Percentiles rank a stretch among this genome's conserved stretches.
Conservation (phyloP, 345 rosid genomes). For the Laguncularia racemosa region DNA sequence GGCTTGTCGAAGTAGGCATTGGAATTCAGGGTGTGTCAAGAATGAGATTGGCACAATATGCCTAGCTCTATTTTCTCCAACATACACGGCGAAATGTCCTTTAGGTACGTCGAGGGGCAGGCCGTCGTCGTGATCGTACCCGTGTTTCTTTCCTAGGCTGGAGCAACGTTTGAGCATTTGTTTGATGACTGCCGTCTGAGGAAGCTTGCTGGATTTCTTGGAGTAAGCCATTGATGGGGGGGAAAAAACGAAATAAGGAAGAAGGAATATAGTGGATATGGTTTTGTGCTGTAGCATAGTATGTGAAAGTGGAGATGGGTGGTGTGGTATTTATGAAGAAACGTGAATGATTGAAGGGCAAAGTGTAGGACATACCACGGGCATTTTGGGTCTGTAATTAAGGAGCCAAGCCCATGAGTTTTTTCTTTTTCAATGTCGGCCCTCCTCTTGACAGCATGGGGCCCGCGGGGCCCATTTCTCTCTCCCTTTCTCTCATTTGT, state of each 20-base stretch:
- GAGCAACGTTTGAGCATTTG: slow-evolving; percentile 42
- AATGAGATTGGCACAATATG: slow-evolving; percentile 82
- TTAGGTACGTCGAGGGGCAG: slow-evolving; percentile 77
- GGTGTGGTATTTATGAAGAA: too few relatives aligned
- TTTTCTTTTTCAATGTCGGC: too few relatives aligned
- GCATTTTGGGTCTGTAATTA: too few relatives aligned
- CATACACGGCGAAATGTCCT: slow-evolving; percentile 91
- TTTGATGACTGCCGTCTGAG: slow-evolving; percentile 31
- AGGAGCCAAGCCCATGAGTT: too few relatives aligned
- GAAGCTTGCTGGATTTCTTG: slow-evolving; percentile 27
- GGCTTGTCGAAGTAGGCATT: slow-evolving; percentile 62
- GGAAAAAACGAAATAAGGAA: background rate
- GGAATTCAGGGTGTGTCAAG: slow-evolving; percentile 72
- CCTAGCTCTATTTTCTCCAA: slow-evolving; percentile 71
- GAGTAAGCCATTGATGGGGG: slow-evolving; percentile 19
- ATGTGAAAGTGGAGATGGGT: too few relatives aligned
- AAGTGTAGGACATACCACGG: too few relatives aligned
- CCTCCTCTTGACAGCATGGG: too few relatives aligned
- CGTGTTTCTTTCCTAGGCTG: slow-evolving; percentile 31
- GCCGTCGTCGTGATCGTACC: slow-evolving; percentile 14
- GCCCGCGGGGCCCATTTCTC: too few relatives aligned
- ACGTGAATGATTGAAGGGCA: too few relatives aligned
- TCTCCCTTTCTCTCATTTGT: too few relatives aligned
- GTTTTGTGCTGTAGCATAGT: background rate
- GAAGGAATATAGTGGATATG: background rate